These are phyloP conservation scores for Chiua virens DNA, from an alignment of 768 basidiomycete genomes.

Conservation along the genomic window DNA sequence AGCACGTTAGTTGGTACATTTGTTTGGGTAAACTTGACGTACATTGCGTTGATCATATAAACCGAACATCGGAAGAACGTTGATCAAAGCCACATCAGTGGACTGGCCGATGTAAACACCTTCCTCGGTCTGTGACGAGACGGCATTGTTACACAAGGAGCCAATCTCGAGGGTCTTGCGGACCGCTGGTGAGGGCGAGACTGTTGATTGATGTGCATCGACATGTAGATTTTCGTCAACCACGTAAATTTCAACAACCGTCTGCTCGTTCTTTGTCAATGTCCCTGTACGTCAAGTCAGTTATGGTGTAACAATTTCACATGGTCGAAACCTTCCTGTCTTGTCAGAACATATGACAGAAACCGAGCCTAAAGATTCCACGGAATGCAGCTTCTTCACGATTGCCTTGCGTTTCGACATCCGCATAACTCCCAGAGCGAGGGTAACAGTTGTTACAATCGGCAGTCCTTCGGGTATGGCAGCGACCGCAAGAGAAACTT, in stretches of 20 bases:
- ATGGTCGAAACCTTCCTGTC: constrained; percentile 57
- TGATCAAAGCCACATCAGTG: constrained; percentile 90
- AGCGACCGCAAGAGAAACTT: constrained; percentile 96
- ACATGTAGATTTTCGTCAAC: constrained; percentile 80
- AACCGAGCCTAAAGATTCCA: constrained; percentile 90
- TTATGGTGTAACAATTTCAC: neutral
- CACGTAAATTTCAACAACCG: constrained; percentile 83
- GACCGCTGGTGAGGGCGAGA: constrained; percentile 62
- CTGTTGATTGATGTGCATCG: constrained; percentile 45
- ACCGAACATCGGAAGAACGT: constrained; percentile 68
- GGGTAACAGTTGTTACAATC: constrained; percentile 95
- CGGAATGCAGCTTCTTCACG: constrained; percentile 94
- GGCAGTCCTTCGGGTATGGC: constrained; percentile 97
- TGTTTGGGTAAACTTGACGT: constrained; percentile 25
- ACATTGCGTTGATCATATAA: constrained; percentile 72
- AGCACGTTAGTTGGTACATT: constrained; percentile 2
- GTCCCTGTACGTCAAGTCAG: constrained; percentile 53
- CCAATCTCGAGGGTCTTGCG: constrained; percentile 79
- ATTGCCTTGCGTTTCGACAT: constrained; percentile 97
- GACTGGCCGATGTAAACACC: constrained; percentile 82
- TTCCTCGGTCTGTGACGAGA: constrained; percentile 58
- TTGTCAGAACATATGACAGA: constrained; percentile 99
- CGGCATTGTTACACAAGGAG: constrained; percentile 88
- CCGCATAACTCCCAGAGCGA: constrained; percentile 89
- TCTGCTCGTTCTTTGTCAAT: constrained; percentile 94